A percentile compares a stretch with the other conserved stretches of the same genome.
These are phyloP conservation scores for Bruguiera hainesii DNA, from an alignment of 441 rosid genomes.

Conservation along the genomic window DNA sequence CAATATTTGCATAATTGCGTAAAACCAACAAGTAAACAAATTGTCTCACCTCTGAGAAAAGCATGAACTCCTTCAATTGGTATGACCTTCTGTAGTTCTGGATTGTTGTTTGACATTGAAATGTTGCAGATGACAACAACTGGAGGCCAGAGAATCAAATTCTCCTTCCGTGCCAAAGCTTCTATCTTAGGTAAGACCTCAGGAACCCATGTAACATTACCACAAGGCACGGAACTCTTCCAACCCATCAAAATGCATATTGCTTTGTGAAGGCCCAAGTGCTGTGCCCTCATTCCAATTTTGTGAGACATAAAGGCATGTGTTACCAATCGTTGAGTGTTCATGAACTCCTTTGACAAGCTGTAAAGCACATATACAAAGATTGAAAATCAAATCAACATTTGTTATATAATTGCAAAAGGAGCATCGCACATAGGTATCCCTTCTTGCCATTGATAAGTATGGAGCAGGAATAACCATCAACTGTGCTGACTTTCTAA, in stretches of 20 bases:
- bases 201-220: slow-evolving; percentile 46
- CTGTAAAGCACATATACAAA: slow-evolving; percentile 36
- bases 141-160: slow-evolving; percentile 76
- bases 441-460: too few relatives aligned
- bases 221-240: slow-evolving; percentile 41
- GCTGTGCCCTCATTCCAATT: slow-evolving; percentile 47
- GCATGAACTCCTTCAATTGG: slow-evolving; percentile 50
- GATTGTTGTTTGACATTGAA: slow-evolving; percentile 44
- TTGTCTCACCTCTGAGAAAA: slow-evolving; percentile 47
- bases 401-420: not conserved
- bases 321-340: slow-evolving; percentile 46
- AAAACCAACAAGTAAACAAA: not conserved
- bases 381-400: not conserved
- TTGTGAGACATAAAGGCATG: slow-evolving; percentile 59
- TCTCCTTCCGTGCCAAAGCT: slow-evolving; percentile 52
- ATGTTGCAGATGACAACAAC: slow-evolving; percentile 47
- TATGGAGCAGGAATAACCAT: too few relatives aligned
- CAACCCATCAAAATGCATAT: slow-evolving; percentile 65
- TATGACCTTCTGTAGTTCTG: slow-evolving; percentile 43
- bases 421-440: not conserved
- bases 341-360: slow-evolving; percentile 56
- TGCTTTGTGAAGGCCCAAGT: slow-evolving; percentile 65
- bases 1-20: not conserved
- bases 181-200: slow-evolving; percentile 40
- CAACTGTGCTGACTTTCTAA: too few relatives aligned